Conservation (phyloP, 495 filamentous ascomycete genomes). For the Talaromyces borbonicus region DNA sequence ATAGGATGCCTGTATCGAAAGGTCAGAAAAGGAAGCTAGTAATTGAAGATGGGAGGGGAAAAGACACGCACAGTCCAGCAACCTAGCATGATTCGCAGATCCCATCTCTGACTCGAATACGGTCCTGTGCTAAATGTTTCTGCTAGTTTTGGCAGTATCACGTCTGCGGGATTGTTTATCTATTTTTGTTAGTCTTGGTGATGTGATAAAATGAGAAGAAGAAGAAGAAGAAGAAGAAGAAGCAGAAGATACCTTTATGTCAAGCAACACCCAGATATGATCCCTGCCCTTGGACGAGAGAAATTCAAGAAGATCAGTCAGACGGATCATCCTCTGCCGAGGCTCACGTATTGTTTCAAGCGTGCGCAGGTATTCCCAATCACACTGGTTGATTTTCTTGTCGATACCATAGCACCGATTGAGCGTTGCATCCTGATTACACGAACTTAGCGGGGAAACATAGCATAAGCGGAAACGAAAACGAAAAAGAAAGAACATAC, state of each 20-base stretch:
- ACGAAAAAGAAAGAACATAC: constrained; percentile 34
- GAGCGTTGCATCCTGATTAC: constrained; percentile 55
- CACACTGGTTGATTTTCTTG: constrained; percentile 61
- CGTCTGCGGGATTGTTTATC: constrained; percentile 57
- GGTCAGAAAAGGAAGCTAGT: no score
- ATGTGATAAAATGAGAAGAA: no score
- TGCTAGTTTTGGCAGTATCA: constrained; percentile 57
- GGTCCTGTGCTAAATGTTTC: constrained; percentile 46
- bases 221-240: no score
- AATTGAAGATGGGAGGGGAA: not conserved
- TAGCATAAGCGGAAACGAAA: not conserved
- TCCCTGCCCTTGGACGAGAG: constrained; percentile 50
- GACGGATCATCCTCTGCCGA: constrained; percentile 58
- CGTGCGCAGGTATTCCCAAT: constrained; percentile 60
- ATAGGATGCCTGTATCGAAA: constrained; percentile 42
- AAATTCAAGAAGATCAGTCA: constrained; percentile 68
- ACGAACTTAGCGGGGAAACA: constrained; percentile 6
- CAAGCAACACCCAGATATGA: constrained; percentile 71
- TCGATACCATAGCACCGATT: constrained; percentile 70
- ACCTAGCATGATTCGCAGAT: constrained; percentile 61
- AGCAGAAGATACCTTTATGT: constrained; percentile 60
- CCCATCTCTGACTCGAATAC: constrained; percentile 48
- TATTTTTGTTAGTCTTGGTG: no score
- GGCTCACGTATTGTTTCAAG: constrained; percentile 59
- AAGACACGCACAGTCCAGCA: constrained; percentile 56